Base-by-base conservation (phyloP, 768 basidiomycete genomes). In the Boletus reticuloceps region DNA sequence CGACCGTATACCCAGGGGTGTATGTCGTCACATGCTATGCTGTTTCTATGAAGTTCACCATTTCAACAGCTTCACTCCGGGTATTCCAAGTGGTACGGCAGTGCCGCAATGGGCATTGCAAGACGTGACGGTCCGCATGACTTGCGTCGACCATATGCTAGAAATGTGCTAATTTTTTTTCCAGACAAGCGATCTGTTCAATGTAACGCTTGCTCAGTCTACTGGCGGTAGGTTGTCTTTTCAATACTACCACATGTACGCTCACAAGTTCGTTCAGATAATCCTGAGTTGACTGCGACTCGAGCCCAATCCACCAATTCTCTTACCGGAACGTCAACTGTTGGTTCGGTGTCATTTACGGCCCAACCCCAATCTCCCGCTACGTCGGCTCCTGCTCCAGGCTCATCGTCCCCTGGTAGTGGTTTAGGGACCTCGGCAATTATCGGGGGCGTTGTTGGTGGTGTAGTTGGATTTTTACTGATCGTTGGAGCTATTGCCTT, bases 61-160 rank as follows among this genome's bases (percentile, higher is more conserved):
- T 32, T 36, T 6, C 47, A 17, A 49, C 40, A 81, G 81, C 16
- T 84, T 72, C 56, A 79, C 81, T 0, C 47, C 69, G 12, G 60
- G 67, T 17, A 68, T 86, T 45, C 84, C 85, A 4, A 52, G 60
- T 0, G 78, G 77, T 10, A 73, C 79, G 2, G 69, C 73, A 9
- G 75, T 86, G 20, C 85, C 84, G 7, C 76, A 76, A 12, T 87
- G 85, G 85, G 85, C 85, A 12, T 87, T 79, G 55, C 68, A 80
- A 32, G 77, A 83, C 53, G 79, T 85, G n/a, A 65, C 73, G 63
- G 77, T 78, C 59, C 43, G 79, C 40, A n/a, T 41, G 66, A 58
- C 40, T 37, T 31, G 19, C 14, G 22, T 27, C 10, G 0, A 4
- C 8, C 16, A n/a, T 57, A 8, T 20, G n/a, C 17, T 17, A 17